Evolutionary conservation across 2,329 filamentous ascomycete species (phyloP), one percentile per base, ranked within the genome.

Genomic region (Neonectria ditissima): DNA sequence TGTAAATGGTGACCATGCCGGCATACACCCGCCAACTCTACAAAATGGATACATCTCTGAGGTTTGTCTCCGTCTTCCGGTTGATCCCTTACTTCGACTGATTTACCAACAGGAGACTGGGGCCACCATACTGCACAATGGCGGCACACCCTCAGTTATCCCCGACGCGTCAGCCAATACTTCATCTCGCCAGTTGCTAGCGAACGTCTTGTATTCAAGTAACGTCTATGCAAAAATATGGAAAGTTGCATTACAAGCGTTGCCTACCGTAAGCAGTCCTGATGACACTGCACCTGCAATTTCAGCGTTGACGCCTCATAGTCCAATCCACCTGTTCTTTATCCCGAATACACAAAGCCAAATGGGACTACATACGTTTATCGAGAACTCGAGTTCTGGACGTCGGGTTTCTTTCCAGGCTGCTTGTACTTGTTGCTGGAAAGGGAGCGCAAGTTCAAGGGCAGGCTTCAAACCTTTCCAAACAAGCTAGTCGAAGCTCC

Each of bases 361-460:
- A 75, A 74, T 9, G 70, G 74, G 0, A 74, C 69, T 0, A 70
- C 67, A 14, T 84, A 83, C 60, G 75, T 79, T 18, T 79, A 82
- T 57, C 73, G 80, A 13, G 73, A 77, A 28, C 70, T 77, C 0
- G 75, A 79, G 10, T 83, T 83, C 59, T 84, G 82, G 82, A 84
- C 81, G 0, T 82, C 78, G 2, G 82, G 82, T 0, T 84, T 84
- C 74, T 84, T 84, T 57, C 82, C 81, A 0, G 82, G 82, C 0
- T 77, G 75, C 3, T 64, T 84, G 2, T 82, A 83, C 57, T 71
- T 79, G 1, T 73, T 84, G 0, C 71, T 82, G 5, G 75, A 81
- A 59, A 61, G 79, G 11, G 52, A 73, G 45, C 67, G 76, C 39
- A 75, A 71, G 43, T 75, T 56, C 54, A 47, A 47, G 48, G 8